Evolutionary conservation across 352 stramenopile species (phyloP), one percentile per base, ranked within the genome.

Genomic region (Globisporangium polare): DNA sequence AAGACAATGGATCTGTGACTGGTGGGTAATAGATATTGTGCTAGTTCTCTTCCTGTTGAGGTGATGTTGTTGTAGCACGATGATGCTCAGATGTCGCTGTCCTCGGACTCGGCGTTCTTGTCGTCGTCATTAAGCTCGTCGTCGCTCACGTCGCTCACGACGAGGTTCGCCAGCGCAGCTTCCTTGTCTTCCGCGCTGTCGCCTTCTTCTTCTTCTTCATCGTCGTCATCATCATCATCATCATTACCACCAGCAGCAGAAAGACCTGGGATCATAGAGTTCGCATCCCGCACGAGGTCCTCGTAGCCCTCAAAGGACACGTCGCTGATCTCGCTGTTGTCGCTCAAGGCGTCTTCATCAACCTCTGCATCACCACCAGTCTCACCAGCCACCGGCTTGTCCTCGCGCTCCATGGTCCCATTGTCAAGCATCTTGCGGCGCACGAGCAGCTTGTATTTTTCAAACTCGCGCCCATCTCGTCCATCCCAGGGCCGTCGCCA

Each of bases 251-350:
- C 35, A 20, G 7, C 31, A n/a, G 26, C 35, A 39, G 13, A 33
- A 10, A 22, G 46, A 22, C 13, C 39, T 43, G 20, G 41, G 3
- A 7, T 45, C 27, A 42, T 10, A 9, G 41, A 41, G 18, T 27
- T 52, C 22, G 54, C 35, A 47, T 75, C 75, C 18, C 63, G 61
- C 27, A 87, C 78, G 15, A 88, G 68, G 49, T 89, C 78, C 2
- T 79, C 67, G 45, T 89, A 89, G 10, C 75, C 81, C 29, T 88
- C 78, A 51, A 89, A 89, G 1, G 68, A 84, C 2, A 90, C 75
- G 12, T 92, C 83, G 43, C 83, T 92, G 67, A 92, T 73, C 53
- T 86, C 78, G 58, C 83, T 92, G 65, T 91, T 92, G 65, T 88
- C 70, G 41, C 68, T 68, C 18, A 66, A 46, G 10, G n/a, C n/a